Percentiles rank a stretch among this genome's conserved stretches.
Conservation (phyloP, 768 basidiomycete species). For the Lentinula raphanica region DNA sequence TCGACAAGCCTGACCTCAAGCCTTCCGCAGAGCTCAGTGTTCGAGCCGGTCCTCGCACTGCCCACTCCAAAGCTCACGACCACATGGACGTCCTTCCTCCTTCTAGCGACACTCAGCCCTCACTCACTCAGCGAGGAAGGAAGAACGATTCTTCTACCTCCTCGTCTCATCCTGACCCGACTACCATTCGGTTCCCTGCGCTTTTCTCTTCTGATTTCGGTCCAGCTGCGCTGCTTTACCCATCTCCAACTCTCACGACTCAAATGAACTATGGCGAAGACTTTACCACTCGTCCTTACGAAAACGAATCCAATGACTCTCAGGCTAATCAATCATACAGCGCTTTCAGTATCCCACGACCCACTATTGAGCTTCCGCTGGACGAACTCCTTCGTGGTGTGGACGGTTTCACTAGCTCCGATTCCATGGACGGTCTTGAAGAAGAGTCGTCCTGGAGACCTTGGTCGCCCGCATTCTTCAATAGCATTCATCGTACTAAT, state of each 20-base stretch:
- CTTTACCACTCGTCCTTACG: conserved; percentile 26
- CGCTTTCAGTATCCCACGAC: conserved; percentile 60
- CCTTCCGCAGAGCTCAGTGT: conserved; percentile 59
- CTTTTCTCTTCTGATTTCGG: conserved; percentile 74
- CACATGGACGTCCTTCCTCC: conserved; percentile 16
- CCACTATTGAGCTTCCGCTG: conserved; percentile 82
- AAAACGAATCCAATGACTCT: conserved; percentile 28
- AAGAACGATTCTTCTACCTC: conserved; percentile 9
- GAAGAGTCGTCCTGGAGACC: conserved; percentile 11
- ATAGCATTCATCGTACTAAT: background rate
- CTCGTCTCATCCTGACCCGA: conserved; percentile 5
- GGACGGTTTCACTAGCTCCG: conserved; percentile 22
- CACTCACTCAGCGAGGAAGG: conserved; percentile 29
- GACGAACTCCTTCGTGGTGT: conserved; percentile 67
- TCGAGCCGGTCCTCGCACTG: conserved; percentile 29
- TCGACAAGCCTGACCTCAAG: conserved; percentile 62
- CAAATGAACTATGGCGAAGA: conserved; percentile 78
- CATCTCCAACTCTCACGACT: conserved; percentile 61
- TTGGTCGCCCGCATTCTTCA: conserved; percentile 14
- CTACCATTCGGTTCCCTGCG: conserved; percentile 62
- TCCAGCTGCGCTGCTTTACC: conserved; percentile 68
- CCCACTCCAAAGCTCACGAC: conserved; percentile 22
- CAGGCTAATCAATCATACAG: background rate
- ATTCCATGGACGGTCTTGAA: background rate
- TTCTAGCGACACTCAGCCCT: conserved; percentile 31